Conservation (phyloP, 148 eudicot genomes). For the Bassia scoparia region DNA sequence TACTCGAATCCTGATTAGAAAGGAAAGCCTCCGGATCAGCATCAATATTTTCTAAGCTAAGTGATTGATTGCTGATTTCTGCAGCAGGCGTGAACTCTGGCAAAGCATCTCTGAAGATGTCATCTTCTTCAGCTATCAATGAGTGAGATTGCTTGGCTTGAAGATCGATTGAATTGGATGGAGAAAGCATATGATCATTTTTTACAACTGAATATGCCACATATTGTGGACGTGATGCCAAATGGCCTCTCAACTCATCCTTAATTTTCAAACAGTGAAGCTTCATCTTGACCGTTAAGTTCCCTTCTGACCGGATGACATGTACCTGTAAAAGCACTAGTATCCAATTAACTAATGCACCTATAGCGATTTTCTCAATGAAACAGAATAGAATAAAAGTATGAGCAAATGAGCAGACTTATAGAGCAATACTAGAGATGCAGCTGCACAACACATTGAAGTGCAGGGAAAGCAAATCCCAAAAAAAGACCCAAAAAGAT, state of each 20-base stretch:
- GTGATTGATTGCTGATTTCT: constrained; percentile 33
- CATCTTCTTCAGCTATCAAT: constrained; percentile 60
- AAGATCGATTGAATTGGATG: constrained; percentile 32
- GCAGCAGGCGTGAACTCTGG: constrained; percentile 55
- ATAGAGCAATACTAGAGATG: background rate
- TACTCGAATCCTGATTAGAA: constrained; percentile 39
- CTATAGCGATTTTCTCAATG: background rate
- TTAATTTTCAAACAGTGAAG: constrained; percentile 76
- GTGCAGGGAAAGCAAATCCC: background rate
- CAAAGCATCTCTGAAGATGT: constrained; percentile 74
- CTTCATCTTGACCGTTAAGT: constrained; percentile 67
- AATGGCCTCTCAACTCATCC: constrained; percentile 75
- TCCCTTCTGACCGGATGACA: constrained; percentile 56
- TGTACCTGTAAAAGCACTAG: constrained; percentile 51
- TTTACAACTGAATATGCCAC: constrained; percentile 71
- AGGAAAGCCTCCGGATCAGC: constrained; percentile 35
- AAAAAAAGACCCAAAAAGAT: no score
- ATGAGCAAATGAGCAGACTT: background rate
- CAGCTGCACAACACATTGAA: background rate
- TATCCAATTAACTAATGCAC: background rate
- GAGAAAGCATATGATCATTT: constrained; percentile 37
- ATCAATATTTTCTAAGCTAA: constrained; percentile 22
- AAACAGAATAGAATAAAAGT: no score
- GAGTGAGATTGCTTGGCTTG: constrained; percentile 37
- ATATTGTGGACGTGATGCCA: constrained; percentile 45